These are phyloP conservation scores for Phytophthora cryptogea DNA, from an alignment of 352 stramenopile genomes.

Conservation along the genomic window DNA sequence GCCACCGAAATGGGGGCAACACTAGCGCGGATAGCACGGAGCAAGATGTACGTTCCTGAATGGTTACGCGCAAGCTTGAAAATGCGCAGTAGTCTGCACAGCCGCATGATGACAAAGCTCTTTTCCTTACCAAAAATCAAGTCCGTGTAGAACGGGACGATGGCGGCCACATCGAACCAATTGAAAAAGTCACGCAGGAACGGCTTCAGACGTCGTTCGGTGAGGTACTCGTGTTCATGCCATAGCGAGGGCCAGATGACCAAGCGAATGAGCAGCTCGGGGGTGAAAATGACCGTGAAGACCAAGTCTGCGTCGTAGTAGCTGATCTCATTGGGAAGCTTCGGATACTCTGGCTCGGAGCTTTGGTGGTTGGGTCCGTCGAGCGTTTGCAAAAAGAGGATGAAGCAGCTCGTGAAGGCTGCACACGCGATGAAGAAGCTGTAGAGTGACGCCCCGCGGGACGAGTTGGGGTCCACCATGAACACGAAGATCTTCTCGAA, in stretches of 20 bases:
- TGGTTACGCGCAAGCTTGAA: constrained; percentile 83
- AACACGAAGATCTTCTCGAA: constrained; percentile 74
- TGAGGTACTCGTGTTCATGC: constrained; percentile 73
- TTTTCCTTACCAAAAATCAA: constrained; percentile 73
- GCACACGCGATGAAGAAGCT: constrained; percentile 74
- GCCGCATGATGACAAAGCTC: constrained; percentile 72
- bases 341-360: constrained; percentile 66
- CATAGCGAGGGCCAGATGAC: constrained; percentile 79
- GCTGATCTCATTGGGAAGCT: constrained; percentile 44
- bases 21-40: constrained; percentile 72
- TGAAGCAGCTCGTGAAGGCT: constrained; percentile 73
- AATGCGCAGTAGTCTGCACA: constrained; percentile 75
- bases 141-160: constrained; percentile 79
- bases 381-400: constrained; percentile 78
- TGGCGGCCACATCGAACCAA: constrained; percentile 77
- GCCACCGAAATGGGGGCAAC: constrained; percentile 80
- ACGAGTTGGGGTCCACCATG: constrained; percentile 76
- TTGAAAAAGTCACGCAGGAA: constrained; percentile 83
- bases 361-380: constrained; percentile 74
- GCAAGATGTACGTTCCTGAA: constrained; percentile 77
- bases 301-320: constrained; percentile 73
- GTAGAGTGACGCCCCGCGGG: constrained; percentile 61
- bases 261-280: constrained; percentile 69
- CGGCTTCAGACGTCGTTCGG: constrained; percentile 60
- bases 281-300: constrained; percentile 76